Conservation (phyloP, 2,329 filamentous ascomycete genomes). For the Echinosphaeria canescens region DNA sequence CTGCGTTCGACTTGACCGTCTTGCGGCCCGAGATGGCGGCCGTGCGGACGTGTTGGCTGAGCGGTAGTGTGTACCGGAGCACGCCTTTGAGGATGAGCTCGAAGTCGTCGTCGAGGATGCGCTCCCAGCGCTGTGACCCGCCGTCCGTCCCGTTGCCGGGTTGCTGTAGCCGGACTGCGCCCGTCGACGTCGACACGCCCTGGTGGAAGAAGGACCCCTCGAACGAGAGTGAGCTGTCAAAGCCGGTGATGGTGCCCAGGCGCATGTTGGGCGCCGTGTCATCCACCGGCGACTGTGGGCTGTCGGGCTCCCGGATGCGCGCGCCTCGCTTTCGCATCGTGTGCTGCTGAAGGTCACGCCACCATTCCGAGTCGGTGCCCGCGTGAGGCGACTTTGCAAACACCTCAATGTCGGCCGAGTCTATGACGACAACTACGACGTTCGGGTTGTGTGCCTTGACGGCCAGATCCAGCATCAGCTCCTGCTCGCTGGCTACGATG, state of each 20-base stretch:
- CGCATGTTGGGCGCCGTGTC: slow-evolving; percentile 64
- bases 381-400: slow-evolving; percentile 90
- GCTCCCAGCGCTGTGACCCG: slow-evolving; percentile 74
- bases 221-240: slow-evolving; percentile 76
- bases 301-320: slow-evolving; percentile 1
- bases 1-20: slow-evolving; percentile 36
- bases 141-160: slow-evolving; percentile 82
- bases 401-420: slow-evolving; percentile 73
- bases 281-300: slow-evolving; percentile 20
- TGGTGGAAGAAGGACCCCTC: slow-evolving; percentile 77
- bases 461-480: slow-evolving; percentile 82
- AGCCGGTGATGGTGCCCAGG: slow-evolving; percentile 69
- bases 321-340: slow-evolving; percentile 7
- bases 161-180: slow-evolving; percentile 59
- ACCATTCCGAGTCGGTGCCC: slow-evolving; percentile 43
- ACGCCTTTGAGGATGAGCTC: slow-evolving; percentile 84
- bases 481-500: slow-evolving; percentile 81
- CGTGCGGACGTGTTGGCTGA: slow-evolving; percentile 36
- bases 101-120: slow-evolving; percentile 78
- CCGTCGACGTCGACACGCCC: slow-evolving; percentile 48
- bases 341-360: slow-evolving; percentile 18
- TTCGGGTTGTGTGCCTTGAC: slow-evolving; percentile 87
- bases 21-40: slow-evolving; percentile 36
- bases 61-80: slow-evolving; percentile 55
- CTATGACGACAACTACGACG: slow-evolving; percentile 68